These are phyloP conservation scores for Xylaria sp. DNA, from an alignment of 2,329 filamentous ascomycete genomes.

Conservation along the genomic window DNA sequence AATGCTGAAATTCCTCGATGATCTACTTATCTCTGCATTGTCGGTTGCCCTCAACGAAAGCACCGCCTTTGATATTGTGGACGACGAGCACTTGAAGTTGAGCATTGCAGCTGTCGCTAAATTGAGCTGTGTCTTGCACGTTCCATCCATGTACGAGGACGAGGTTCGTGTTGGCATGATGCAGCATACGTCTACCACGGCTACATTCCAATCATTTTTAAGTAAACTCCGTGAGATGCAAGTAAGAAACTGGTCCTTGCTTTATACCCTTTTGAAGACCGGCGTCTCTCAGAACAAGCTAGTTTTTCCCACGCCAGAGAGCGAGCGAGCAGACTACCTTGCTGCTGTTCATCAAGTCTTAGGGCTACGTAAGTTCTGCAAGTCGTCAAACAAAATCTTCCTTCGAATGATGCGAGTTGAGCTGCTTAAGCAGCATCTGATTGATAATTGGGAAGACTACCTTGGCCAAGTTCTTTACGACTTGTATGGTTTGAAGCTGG, in stretches of 20 bases:
- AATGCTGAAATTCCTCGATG: slow-evolving; percentile 81
- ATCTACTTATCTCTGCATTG: slow-evolving; percentile 77
- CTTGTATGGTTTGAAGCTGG: slow-evolving; percentile 82
- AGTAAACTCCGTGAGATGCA: slow-evolving; percentile 87
- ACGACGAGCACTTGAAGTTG: slow-evolving; percentile 78
- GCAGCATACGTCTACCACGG: slow-evolving; percentile 66
- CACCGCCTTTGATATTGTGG: slow-evolving; percentile 82
- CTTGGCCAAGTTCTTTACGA: slow-evolving; percentile 87
- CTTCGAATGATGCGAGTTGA: slow-evolving; percentile 90
- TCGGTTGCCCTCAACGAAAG: slow-evolving; percentile 73
- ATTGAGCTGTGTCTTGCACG: slow-evolving; percentile 79
- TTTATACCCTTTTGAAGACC: slow-evolving; percentile 83
- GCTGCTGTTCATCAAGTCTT: slow-evolving; percentile 84
- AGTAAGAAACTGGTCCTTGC: slow-evolving; percentile 85
- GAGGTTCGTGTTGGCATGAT: slow-evolving; percentile 81
- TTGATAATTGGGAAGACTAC: slow-evolving; percentile 87
- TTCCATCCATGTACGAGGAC: slow-evolving; percentile 84
- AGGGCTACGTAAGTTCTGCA: slow-evolving; percentile 86
- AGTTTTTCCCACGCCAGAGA: slow-evolving; percentile 71
- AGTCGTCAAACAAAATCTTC: slow-evolving; percentile 85
- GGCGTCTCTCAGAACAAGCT: slow-evolving; percentile 74
- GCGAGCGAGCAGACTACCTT: slow-evolving; percentile 81
- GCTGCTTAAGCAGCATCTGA: slow-evolving; percentile 76
- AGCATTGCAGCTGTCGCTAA: slow-evolving; percentile 78
- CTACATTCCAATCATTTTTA: slow-evolving; percentile 66